Evolutionary conservation across 2,329 filamentous ascomycete species (phyloP).

Genomic region (Chaetoscypha palmicola): DNA sequence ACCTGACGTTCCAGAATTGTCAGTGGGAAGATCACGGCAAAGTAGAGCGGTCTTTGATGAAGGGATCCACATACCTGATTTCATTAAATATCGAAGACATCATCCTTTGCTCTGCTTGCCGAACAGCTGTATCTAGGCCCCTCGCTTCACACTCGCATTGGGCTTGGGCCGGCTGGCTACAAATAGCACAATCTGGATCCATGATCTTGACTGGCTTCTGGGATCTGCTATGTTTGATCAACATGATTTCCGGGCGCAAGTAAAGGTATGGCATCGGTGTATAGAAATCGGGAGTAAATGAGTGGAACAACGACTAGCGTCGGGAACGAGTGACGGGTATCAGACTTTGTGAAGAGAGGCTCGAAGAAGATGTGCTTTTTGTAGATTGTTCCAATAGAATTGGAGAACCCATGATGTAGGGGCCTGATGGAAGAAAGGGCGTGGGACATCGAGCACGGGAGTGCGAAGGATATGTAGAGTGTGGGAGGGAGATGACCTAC

Average conservation of each 20-base stretch:
- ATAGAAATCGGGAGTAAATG: slow-evolving; percentile 1
- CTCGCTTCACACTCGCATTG: slow-evolving; percentile 61
- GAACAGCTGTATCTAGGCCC: slow-evolving; percentile 54
- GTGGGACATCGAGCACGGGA: slow-evolving; percentile 9
- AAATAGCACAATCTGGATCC: slow-evolving; percentile 65
- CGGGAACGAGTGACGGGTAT: slow-evolving; percentile 5
- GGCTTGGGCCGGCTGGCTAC: slow-evolving; percentile 49
- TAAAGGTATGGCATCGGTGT: slow-evolving; percentile 19
- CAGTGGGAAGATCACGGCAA: no score
- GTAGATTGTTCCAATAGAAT: slow-evolving; percentile 6
- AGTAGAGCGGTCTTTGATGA: not conserved
- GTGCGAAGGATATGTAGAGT: slow-evolving; percentile 2
- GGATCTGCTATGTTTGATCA: slow-evolving; percentile 26
- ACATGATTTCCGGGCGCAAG: slow-evolving; percentile 24
- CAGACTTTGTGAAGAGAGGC: slow-evolving; percentile 12
- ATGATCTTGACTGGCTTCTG: slow-evolving; percentile 47
- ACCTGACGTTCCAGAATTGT: slow-evolving; percentile 41
- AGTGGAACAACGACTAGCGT: not conserved
- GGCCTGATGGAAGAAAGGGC: slow-evolving; percentile 13
- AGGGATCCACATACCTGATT: slow-evolving; percentile 48
- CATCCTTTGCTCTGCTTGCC: slow-evolving; percentile 56
- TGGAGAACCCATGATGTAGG: slow-evolving; percentile 17
- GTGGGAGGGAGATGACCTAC: slow-evolving; percentile 17
- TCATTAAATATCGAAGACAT: slow-evolving; percentile 57
- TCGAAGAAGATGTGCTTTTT: slow-evolving; percentile 11